These are phyloP conservation scores for Cercophora sp. DNA, from an alignment of 495 filamentous ascomycete species.

Conservation along the genomic window DNA sequence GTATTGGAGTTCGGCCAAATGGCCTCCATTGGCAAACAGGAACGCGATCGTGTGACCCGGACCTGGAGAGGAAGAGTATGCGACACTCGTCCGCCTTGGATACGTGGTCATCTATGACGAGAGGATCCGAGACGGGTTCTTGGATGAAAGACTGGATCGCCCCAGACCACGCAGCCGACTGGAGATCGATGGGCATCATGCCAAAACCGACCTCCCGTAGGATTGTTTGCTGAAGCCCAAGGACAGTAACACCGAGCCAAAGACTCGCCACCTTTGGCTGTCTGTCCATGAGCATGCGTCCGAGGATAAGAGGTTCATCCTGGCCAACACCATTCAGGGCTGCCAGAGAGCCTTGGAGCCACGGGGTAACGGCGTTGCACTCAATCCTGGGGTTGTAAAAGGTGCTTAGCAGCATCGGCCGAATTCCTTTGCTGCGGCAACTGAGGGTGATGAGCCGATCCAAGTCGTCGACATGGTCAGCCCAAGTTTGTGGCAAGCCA, in stretches of 20 bases:
- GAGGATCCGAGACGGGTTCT: conserved; percentile 12
- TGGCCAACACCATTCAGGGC: conserved; percentile 6
- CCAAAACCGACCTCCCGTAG: conserved; percentile 9
- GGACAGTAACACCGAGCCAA: conserved; percentile 12
- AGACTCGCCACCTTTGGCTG: conserved; percentile 11
- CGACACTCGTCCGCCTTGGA: conserved; percentile 15
- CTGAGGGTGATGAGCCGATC: not conserved
- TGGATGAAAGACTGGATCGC: conserved; percentile 18
- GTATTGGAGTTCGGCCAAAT: conserved; percentile 9
- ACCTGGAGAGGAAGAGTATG: conserved; percentile 15
- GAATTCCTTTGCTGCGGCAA: not conserved
- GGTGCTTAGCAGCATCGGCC: conserved; percentile 12
- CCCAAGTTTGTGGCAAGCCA: not conserved
- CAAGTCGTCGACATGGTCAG: not conserved
- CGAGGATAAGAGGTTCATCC: conserved; percentile 5
- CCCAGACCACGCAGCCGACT: conserved; percentile 16
- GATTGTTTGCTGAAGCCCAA: conserved; percentile 13
- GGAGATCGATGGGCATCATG: conserved; percentile 12
- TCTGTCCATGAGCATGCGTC: conserved; percentile 18
- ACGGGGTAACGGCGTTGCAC: conserved; percentile 18
- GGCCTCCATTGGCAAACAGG: conserved; percentile 18
- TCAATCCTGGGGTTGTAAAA: conserved; percentile 18
- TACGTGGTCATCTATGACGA: conserved; percentile 9
- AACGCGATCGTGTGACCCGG: conserved; percentile 10
- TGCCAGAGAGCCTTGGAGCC: conserved; percentile 17